These are phyloP conservation scores for Tolypocladium ophioglossoides DNA, from an alignment of 2,329 filamentous ascomycete genomes.

Conservation along the genomic window DNA sequence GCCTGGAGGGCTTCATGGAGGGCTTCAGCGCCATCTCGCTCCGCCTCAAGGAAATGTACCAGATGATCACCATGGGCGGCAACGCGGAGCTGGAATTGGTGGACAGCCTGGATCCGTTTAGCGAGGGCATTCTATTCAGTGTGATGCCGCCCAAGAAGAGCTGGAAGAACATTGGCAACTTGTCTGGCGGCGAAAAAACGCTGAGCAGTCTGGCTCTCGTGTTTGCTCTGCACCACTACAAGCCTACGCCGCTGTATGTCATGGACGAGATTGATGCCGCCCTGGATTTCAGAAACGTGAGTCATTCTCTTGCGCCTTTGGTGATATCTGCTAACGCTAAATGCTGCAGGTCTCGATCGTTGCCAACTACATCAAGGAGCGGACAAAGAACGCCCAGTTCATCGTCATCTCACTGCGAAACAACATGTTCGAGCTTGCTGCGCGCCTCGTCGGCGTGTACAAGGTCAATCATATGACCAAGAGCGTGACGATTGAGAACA, in stretches of 20 bases:
- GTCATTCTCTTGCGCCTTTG: slow-evolving; percentile 24
- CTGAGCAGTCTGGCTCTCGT: slow-evolving; percentile 85
- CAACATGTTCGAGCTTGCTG: slow-evolving; percentile 99
- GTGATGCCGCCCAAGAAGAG: slow-evolving; percentile 99
- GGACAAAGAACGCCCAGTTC: slow-evolving; percentile 98
- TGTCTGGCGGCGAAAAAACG: slow-evolving; percentile 96
- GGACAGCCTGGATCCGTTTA: slow-evolving; percentile 91
- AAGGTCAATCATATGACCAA: slow-evolving; percentile 99
- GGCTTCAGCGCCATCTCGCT: slow-evolving; percentile 91
- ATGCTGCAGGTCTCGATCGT: slow-evolving; percentile 76
- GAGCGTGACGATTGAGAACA: slow-evolving; percentile 81
- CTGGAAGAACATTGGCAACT: slow-evolving; percentile 98
- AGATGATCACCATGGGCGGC: slow-evolving; percentile 99
- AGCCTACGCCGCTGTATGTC: slow-evolving; percentile 93
- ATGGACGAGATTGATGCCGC: slow-evolving; percentile 99
- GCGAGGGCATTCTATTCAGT: slow-evolving; percentile 90
- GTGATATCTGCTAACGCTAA: background rate
- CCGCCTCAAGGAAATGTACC: slow-evolving; percentile 98
- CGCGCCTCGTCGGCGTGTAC: slow-evolving; percentile 90
- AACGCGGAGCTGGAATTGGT: slow-evolving; percentile 97
- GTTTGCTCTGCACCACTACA: slow-evolving; percentile 97
- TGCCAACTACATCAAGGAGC: slow-evolving; percentile 96
- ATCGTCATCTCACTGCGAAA: slow-evolving; percentile 96
- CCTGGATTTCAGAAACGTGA: slow-evolving; percentile 92
- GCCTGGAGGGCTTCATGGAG: slow-evolving; percentile 96